Evolutionary conservation across 2,329 filamentous ascomycete species (phyloP), one percentile per base, ranked within the genome.

Genomic region (Aphanocladium album): DNA sequence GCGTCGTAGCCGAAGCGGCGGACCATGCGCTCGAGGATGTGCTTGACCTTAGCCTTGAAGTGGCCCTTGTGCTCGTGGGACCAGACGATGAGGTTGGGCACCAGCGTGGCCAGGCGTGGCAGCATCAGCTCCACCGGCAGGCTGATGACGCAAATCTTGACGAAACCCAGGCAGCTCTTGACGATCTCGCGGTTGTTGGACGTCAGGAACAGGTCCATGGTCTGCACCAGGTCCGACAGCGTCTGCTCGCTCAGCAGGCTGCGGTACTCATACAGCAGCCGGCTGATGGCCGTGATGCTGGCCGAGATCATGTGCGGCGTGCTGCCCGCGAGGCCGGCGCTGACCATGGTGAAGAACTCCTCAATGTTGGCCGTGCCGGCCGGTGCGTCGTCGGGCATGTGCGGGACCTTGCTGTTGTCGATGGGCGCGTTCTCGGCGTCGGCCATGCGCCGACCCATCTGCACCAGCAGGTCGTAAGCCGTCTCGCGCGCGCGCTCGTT

Each of bases 271-370:
- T 93, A 98, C 33, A 99, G 83, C 27, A 97, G 87, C n/a, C 95
- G 86, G 16, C 92, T 95, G 41, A 99, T 83, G 16, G 95, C 93
- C 0, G 92, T 98, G 71, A 99, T 93, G n/a, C 91, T 92, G 0
- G 95, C 95, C 7, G 91, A 96, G 64, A 98, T 93, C 92, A 98
- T 97, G 77, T 98, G 93, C 35, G 95, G 93, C 12, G 92, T 93
- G 68, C 88, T 89, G 60, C 93, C 93, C 2, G 93, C 95, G 57
- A 99, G 83, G 76, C 95, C 95, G 53, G 95, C 95, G 66, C 91
- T 96, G 33, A 98, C 90, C 95, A 99, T 99, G 60, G 93, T 97
- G 78, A 98, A 91, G 76, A 92, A 98, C 74, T 98, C 95, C 69
- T 98, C 93, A 41, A 99, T 84, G 46, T 84, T 93, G 21, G 95